phyloP scores from a whole-genome alignment of 2,329 filamentous ascomycete genomes.

The Didymella pinodella region DNA sequence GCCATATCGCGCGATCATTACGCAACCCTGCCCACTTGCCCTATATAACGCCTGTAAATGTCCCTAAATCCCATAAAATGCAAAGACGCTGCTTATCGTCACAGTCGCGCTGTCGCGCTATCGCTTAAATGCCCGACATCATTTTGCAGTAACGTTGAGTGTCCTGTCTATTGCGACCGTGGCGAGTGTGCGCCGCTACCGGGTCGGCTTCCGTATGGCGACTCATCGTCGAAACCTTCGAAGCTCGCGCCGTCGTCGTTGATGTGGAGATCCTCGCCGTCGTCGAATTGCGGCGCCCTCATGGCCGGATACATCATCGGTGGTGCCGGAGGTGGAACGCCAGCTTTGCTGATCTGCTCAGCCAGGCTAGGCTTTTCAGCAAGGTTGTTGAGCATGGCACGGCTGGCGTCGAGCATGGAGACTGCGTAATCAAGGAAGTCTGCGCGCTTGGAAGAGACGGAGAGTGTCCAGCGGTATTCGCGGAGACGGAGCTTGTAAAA shows the following conservation, averaged over 20 bases:
- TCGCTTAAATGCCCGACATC: constrained; percentile 15
- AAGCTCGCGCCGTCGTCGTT: constrained; percentile 42
- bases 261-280: constrained; percentile 41
- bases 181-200: constrained; percentile 35
- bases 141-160: constrained; percentile 1
- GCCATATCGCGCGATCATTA: constrained; percentile 24
- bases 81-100: not conserved
- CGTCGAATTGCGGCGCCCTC: constrained; percentile 29
- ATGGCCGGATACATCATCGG: constrained; percentile 35
- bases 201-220: constrained; percentile 35
- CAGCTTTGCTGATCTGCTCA: constrained; percentile 49
- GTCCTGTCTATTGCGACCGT: constrained; percentile 23
- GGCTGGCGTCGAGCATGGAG: constrained; percentile 55
- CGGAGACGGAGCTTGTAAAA: constrained; percentile 87
- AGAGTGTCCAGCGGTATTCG: constrained; percentile 94
- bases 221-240: constrained; percentile 42
- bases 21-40: constrained; percentile 13
- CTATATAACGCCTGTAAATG: constrained; percentile 17
- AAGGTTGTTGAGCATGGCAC: constrained; percentile 55
- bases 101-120: not conserved
- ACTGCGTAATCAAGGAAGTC: constrained; percentile 58
- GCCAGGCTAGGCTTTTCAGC: constrained; percentile 54
- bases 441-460: constrained; percentile 79
- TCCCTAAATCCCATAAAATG: not conserved
- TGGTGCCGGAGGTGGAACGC: constrained; percentile 47